These are phyloP conservation scores for Sedum album DNA, from an alignment of 164 flowering plant species.

Conservation along the genomic window DNA sequence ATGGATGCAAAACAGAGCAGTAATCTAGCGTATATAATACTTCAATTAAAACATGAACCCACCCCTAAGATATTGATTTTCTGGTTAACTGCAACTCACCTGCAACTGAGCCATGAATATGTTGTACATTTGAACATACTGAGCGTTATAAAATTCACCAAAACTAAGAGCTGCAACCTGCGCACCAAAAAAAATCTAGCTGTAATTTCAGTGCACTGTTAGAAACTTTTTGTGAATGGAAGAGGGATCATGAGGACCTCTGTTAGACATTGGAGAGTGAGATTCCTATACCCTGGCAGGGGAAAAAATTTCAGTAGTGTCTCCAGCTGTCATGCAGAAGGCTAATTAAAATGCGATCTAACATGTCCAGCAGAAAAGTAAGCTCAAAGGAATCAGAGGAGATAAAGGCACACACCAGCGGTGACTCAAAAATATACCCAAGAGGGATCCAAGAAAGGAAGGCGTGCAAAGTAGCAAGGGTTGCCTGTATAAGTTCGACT, in stretches of 20 bases:
- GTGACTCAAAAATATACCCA: constrained; percentile 96
- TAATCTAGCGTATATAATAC: background rate
- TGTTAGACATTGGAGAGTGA: constrained; percentile 85
- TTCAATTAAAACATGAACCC: background rate
- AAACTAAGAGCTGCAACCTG: constrained; percentile 89
- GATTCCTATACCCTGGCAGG: constrained; percentile 71
- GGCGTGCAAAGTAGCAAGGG: constrained; percentile 91
- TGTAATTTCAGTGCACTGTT: background rate
- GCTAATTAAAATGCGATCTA: background rate
- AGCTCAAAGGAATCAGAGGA: background rate
- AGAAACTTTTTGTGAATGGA: background rate
- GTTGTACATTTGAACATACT: constrained; percentile 72
- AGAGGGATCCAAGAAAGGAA: constrained; percentile 98
- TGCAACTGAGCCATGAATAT: constrained; percentile 86
- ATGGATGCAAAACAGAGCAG: background rate
- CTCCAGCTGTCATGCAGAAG: constrained; percentile 49
- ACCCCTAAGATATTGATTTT: background rate
- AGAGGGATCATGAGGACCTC: constrained; percentile 42
- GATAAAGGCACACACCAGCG: constrained; percentile 57
- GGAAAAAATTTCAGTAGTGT: constrained; percentile 87
- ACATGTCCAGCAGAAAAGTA: background rate
- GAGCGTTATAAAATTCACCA: constrained; percentile 73
- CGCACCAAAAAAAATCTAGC: background rate
- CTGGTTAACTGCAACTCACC: constrained; percentile 28
- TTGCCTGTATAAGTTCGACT: constrained; percentile 86